Conservation (phyloP, 495 filamentous ascomycete genomes). For the Parmelia sp. region DNA sequence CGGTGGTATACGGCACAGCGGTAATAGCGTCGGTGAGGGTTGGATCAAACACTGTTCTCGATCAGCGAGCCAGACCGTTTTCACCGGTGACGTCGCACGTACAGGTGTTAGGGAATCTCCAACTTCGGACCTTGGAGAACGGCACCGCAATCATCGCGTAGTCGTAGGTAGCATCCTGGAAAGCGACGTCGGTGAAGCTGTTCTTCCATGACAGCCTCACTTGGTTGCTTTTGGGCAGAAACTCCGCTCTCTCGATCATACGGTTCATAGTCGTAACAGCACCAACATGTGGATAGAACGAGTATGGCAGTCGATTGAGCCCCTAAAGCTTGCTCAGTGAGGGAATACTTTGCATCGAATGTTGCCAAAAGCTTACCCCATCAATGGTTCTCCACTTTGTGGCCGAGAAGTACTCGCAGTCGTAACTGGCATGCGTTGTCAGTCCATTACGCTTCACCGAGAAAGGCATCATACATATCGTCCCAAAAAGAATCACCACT, state of each 20-base stretch:
- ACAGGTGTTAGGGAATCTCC: constrained; percentile 40
- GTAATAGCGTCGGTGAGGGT: not conserved
- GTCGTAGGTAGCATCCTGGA: constrained; percentile 50
- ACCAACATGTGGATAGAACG: constrained; percentile 55
- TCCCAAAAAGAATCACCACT: not conserved
- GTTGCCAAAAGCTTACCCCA: not conserved
- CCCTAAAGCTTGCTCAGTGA: not conserved
- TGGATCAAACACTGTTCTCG: not conserved
- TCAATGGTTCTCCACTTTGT: not conserved
- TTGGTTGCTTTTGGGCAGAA: constrained; percentile 33
- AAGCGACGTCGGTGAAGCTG: constrained; percentile 17
- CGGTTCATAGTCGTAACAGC: constrained; percentile 49
- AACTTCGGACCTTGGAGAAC: constrained; percentile 51
- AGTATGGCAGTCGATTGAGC: constrained; percentile 42
- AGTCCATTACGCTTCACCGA: not conserved
- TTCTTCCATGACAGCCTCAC: not conserved
- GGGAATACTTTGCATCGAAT: not conserved
- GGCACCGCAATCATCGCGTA: constrained; percentile 60
- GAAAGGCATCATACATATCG: not conserved
- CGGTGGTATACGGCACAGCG: not conserved
- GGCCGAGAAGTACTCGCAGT: not conserved
- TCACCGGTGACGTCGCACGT: not conserved
- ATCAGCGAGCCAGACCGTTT: not conserved
- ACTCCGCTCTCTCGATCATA: constrained; percentile 41
- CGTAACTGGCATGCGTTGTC: not conserved